These are phyloP conservation scores for Pleurotus cornucopiae DNA, from an alignment of 768 basidiomycete species.

Conservation along the genomic window DNA sequence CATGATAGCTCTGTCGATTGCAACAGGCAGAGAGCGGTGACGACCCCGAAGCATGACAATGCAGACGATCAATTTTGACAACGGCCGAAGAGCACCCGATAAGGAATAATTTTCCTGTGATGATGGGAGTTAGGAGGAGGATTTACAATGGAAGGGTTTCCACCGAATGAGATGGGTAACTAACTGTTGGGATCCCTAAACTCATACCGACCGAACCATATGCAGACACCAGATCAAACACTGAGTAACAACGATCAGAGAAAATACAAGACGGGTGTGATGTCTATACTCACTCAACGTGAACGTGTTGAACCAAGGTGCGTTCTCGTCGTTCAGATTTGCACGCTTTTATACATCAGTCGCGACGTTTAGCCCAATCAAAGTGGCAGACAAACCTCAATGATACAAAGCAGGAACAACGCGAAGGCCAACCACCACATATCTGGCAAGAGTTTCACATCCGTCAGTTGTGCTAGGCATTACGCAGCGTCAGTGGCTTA, in stretches of 20 bases:
- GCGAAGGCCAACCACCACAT: slow-evolving; percentile 8
- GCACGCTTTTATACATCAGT: not conserved
- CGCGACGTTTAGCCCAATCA: no score
- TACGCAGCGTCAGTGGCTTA: not conserved
- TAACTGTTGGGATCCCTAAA: slow-evolving; percentile 6
- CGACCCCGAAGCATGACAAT: slow-evolving; percentile 57
- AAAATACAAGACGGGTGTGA: not conserved
- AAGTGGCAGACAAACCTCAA: not conserved
- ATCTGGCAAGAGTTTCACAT: not conserved
- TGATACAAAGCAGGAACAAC: slow-evolving; percentile 3
- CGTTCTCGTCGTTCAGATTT: slow-evolving; percentile 1
- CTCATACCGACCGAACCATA: slow-evolving; percentile 7
- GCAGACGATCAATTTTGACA: slow-evolving; percentile 6
- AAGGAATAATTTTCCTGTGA: slow-evolving; percentile 7
- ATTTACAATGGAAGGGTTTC: not conserved
- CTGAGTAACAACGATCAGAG: not conserved
- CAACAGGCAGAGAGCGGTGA: slow-evolving; percentile 86
- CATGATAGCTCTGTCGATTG: slow-evolving; percentile 84
- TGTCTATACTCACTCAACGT: not conserved
- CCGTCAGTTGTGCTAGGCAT: no score
- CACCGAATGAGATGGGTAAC: not conserved
- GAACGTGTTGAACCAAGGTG: slow-evolving; percentile 8
- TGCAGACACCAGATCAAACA: slow-evolving; percentile 8
- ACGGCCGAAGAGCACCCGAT: slow-evolving; percentile 2
- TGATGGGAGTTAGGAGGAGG: not conserved